Evolutionary conservation across 140 eudicot species (phyloP).

Genomic region (Ambrosia hybrid): DNA sequence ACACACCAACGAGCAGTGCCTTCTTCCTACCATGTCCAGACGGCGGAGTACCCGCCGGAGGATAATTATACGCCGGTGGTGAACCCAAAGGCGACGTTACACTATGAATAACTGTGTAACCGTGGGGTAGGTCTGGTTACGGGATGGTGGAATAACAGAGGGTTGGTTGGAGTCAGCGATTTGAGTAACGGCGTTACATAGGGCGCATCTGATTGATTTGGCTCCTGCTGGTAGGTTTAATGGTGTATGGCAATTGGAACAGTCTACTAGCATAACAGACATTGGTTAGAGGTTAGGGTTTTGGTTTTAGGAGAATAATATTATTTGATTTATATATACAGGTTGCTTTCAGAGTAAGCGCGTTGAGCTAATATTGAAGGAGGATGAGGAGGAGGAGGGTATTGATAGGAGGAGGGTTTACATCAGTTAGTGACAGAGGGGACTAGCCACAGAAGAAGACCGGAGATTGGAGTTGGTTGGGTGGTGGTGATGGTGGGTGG

Average conservation of each 20-base stretch:
- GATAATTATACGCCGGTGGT: slow-evolving; percentile 42
- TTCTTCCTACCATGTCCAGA: slow-evolving; percentile 62
- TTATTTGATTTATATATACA: background rate
- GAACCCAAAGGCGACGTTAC: background rate
- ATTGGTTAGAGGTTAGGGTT: slow-evolving; percentile 26
- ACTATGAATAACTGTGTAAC: background rate
- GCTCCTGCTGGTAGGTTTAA: slow-evolving; percentile 77
- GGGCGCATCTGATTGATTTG: slow-evolving; percentile 67
- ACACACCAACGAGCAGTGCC: slow-evolving; percentile 86
- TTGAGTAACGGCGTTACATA: slow-evolving; percentile 66
- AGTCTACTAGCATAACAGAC: slow-evolving; percentile 62
- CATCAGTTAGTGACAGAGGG: too few relatives aligned
- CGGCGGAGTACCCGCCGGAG: slow-evolving; percentile 40
- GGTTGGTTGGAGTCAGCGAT: slow-evolving; percentile 41
- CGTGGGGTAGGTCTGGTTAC: slow-evolving; percentile 17
- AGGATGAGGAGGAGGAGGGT: too few relatives aligned
- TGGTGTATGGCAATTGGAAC: slow-evolving; percentile 68
- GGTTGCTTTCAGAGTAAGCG: slow-evolving; percentile 12
- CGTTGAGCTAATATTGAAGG: background rate
- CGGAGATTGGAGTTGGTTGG: too few relatives aligned
- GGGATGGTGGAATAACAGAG: slow-evolving; percentile 18
- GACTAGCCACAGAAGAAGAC: too few relatives aligned
- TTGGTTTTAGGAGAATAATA: background rate
- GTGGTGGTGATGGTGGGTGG: too few relatives aligned
- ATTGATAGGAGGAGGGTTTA: too few relatives aligned